Conservation (phyloP, 2,329 filamentous ascomycete species). For the Fusarium odoratissimum region DNA sequence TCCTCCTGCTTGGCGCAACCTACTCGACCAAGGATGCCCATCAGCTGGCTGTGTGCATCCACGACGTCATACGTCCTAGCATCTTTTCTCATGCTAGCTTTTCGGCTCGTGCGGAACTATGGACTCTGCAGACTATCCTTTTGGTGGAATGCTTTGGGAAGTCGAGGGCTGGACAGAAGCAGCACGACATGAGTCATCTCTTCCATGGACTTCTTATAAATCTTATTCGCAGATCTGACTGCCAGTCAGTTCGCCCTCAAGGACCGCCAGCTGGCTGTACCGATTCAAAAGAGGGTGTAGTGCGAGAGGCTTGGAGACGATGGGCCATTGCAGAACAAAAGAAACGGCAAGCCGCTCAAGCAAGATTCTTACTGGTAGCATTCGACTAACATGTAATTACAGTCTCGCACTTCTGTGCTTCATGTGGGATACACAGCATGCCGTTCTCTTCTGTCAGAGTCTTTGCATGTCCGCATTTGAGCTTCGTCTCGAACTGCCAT, state of each 20-base stretch:
- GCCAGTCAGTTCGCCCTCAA: conserved; percentile 26
- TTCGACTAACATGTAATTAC: neutral
- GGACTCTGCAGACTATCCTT: conserved; percentile 70
- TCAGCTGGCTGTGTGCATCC: conserved; percentile 5
- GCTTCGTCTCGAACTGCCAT: conserved; percentile 67
- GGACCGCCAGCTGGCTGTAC: neutral
- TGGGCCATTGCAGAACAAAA: conserved; percentile 10
- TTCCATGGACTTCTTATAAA: conserved; percentile 57
- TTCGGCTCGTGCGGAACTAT: conserved; percentile 67
- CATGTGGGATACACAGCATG: conserved; percentile 75
- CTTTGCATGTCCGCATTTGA: conserved; percentile 75
- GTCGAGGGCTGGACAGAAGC: conserved; percentile 69
- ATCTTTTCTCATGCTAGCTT: conserved; percentile 51
- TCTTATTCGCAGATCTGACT: conserved; percentile 52
- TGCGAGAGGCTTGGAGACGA: conserved; percentile 1
- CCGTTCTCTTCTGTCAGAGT: conserved; percentile 73
- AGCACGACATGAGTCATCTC: conserved; percentile 72
- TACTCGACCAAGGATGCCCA: conserved; percentile 1
- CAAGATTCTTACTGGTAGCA: accelerated
- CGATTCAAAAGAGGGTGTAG: neutral
- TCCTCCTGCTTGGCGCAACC: neutral
- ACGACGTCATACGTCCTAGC: neutral
- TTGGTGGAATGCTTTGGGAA: conserved; percentile 74
- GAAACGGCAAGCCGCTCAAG: neutral
- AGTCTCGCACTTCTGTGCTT: conserved; percentile 68